A percentile compares a stretch with the other conserved stretches of the same genome.
phyloP scores from a whole-genome alignment of 2,329 filamentous ascomycete genomes.

The Sclerotinia subarctica region DNA sequence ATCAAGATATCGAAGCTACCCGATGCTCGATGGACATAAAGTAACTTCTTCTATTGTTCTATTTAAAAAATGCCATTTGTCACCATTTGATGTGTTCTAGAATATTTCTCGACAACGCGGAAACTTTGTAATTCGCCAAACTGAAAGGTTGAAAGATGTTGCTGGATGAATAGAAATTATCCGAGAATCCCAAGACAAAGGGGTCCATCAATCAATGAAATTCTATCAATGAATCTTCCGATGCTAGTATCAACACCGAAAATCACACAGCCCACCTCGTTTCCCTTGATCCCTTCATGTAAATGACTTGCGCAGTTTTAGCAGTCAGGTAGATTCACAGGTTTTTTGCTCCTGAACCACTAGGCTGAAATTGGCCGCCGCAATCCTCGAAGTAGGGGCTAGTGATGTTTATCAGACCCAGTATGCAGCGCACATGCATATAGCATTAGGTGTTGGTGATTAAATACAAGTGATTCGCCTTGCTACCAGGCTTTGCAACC shows the following conservation, averaged over 20 bases:
- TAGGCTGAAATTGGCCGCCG: not conserved
- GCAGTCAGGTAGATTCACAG: not conserved
- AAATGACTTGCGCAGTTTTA: not conserved
- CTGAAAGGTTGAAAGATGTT: not conserved
- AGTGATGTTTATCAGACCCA: no score
- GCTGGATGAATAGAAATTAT: not conserved
- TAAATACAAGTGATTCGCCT: not conserved
- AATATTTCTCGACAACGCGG: not conserved
- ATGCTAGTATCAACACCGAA: not conserved
- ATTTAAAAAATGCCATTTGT: not conserved
- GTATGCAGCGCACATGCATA: not conserved
- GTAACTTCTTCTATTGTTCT: not conserved
- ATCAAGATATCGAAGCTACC: not conserved
- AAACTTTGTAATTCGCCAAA: not conserved
- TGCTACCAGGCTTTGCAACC: not conserved
- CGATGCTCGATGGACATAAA: not conserved
- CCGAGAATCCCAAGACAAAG: not conserved
- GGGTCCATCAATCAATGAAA: not conserved
- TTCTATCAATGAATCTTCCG: not conserved
- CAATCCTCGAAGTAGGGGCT: not conserved
- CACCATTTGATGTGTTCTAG: not conserved
- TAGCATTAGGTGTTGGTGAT: not conserved
- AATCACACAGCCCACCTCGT: not conserved
- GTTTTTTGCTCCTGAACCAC: not conserved
- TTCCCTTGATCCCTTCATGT: not conserved